Base-by-base conservation (phyloP, 805 yeast species). In the Kluyveromyces siamensis region DNA sequence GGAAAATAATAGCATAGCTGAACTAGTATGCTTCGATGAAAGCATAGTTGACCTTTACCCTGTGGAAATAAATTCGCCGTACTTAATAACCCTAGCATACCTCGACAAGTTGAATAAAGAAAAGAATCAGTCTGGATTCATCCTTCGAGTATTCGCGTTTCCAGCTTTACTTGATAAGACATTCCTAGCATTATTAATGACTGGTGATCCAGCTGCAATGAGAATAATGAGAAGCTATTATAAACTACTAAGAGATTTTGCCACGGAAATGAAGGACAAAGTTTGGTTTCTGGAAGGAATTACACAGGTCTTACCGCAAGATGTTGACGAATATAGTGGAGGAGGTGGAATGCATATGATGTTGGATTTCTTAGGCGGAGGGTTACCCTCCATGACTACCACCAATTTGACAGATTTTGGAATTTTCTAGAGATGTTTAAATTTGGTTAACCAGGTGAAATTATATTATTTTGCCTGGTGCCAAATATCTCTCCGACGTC, bases 261-360 rank as follows among this genome's bases (percentile, higher is more conserved):
- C 95, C 0, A 79, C 83, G 36, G 95, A 87, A 59, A 84, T 86
- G 84, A 86, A 85, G 63, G 93, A 89, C 58, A 79, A 79, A 56
- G 95, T 90, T 16, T 90, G 97, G 97, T 89, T 90, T 57, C 72
- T 90, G 53, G 96, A 90, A 66, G 97, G 97, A 4, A 93, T 88
- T 2, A 79, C 93, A 6, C 80, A 82, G 48, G 95, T 89, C 0
- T 72, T 90, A 44, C 96, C 96, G 0, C 95, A 83, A 10, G 96
- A 89, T 64, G 95, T 87, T 48, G 96, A 90, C 57, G 88, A 84
- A 58, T 85, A 87, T 60, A 81, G 90, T 13, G 95, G 96, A 39
- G 87, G 95, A 52, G 93, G 95, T 47, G 93, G 93, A 52, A 84
- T 84, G 88, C 89, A 84, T 61, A 85, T 85, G 95, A 85, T 85